Evolutionary conservation across 352 stramenopile genomes (phyloP).

Genomic region (Phytopythium mirpurense): DNA sequence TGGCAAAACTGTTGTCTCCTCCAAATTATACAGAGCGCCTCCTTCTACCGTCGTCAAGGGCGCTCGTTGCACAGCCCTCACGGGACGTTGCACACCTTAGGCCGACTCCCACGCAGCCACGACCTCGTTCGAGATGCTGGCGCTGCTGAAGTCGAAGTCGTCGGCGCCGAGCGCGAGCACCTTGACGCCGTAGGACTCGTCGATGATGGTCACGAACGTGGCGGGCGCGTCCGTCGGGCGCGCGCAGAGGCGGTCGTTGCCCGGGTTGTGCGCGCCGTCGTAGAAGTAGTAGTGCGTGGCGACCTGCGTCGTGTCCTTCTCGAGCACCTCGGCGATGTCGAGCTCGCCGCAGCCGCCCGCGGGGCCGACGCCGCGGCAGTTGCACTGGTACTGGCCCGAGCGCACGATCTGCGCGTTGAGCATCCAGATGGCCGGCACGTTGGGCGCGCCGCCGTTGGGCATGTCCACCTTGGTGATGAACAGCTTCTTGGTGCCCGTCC

Average conservation of each 20-base stretch:
- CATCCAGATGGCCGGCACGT: slow-evolving; percentile 74
- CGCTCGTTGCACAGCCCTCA: background rate
- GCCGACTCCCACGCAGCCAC: slow-evolving; percentile 51
- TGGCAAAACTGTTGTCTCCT: slow-evolving; percentile 1
- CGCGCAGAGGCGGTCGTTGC: slow-evolving; percentile 56
- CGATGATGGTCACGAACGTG: slow-evolving; percentile 73
- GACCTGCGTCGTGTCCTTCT: slow-evolving; percentile 50
- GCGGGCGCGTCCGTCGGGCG: slow-evolving; percentile 36
- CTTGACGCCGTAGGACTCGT: slow-evolving; percentile 63
- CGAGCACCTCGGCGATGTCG: slow-evolving; percentile 70
- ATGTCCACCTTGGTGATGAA: slow-evolving; percentile 70
- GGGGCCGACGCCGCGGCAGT: slow-evolving; percentile 66
- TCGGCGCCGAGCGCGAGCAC: slow-evolving; percentile 46
- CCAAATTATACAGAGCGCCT: background rate
- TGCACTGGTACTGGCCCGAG: slow-evolving; percentile 76
- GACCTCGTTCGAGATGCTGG: slow-evolving; percentile 42
- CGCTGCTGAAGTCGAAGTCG: slow-evolving; percentile 60
- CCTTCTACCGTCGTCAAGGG: background rate
- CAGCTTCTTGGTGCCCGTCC: slow-evolving; percentile 74
- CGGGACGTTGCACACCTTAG: too few species aligned
- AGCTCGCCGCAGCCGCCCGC: slow-evolving; percentile 69
- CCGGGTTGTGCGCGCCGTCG: slow-evolving; percentile 42
- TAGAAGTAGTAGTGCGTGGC: slow-evolving; percentile 84
- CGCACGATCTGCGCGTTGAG: slow-evolving; percentile 66
- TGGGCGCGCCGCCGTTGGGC: slow-evolving; percentile 27